These are phyloP conservation scores for Trichoderma erinaceum DNA, from an alignment of 495 filamentous ascomycete species.

Conservation along the genomic window DNA sequence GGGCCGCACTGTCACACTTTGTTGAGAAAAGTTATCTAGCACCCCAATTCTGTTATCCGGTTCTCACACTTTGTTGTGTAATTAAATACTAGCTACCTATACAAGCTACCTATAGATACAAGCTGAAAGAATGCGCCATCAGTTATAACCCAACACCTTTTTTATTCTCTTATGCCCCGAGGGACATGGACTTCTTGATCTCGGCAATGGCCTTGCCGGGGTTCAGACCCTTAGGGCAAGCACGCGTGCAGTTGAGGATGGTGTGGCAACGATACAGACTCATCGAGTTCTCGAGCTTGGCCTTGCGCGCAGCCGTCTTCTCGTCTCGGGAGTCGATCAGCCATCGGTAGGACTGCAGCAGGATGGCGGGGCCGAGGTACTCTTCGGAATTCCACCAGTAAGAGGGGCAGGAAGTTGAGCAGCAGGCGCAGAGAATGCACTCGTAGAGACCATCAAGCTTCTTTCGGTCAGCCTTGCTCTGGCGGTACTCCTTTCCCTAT, in stretches of 20 bases:
- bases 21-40: too few relatives aligned
- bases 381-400: conserved; percentile 99
- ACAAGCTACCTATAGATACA: too few relatives aligned
- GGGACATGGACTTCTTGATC: conserved; percentile 96
- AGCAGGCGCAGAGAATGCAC: conserved; percentile 99
- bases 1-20: too few relatives aligned
- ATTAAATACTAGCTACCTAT: too few relatives aligned
- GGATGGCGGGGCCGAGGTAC: conserved; percentile 93
- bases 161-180: conserved; percentile 25
- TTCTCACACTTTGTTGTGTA: too few relatives aligned
- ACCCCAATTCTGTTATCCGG: too few relatives aligned
- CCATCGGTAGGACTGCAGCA: conserved; percentile 96
- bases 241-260: conserved; percentile 94
- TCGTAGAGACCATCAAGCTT: conserved; percentile 99
- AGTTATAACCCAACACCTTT: not conserved
- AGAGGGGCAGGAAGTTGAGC: conserved; percentile 93
- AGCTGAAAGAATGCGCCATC: not conserved
- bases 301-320: conserved; percentile 77
- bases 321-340: conserved; percentile 88
- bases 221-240: conserved; percentile 97
- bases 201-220: conserved; percentile 89
- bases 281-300: conserved; percentile 94
- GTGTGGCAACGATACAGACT: conserved; percentile 98
- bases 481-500: conserved; percentile 81
- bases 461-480: conserved; percentile 76